Evolutionary conservation across 2,329 filamentous ascomycete genomes (phyloP), one percentile per base, ranked within the genome.

Genomic region (Microcyclosporella mali): DNA sequence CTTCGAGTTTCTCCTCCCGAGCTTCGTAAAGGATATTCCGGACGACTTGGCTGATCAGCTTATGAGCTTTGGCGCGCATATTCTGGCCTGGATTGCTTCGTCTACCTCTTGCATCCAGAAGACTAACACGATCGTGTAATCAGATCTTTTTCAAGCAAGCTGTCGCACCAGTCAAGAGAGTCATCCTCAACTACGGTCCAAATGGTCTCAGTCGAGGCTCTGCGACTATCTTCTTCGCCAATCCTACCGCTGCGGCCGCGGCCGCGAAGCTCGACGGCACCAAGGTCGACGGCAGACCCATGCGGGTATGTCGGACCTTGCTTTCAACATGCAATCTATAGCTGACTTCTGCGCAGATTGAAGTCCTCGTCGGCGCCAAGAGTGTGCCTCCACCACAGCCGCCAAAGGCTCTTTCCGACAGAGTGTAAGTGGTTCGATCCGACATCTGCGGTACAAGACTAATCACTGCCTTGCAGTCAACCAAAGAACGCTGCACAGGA

Each of bases 81-180:
- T 17, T 17, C 35, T 19, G 29, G 19, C 29, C 21, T 34, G 9
- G 41, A 19, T 29, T 10, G 37, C 31, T 16, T 35, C 25, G 3
- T 25, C 21, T 33, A 8, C 11, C 11, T 30, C 45, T 36, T 18
- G 17, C 38, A 27, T 35, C 39, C 42, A 40, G 51, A 45, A 64
- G 61, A 85, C 84, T 88, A 80, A 88, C 82, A 69, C 49, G 44
- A 44, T 37, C 43, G n/a, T 50, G 49, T 51, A 45, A 71, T 69
- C 88, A 98, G 92, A 92, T 98, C 73, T 98, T 97, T 70, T 97
- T 98, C 68, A 71, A 76, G 62, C 84, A 87, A 63, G 84, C 86
- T 59, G 81, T 95, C 66, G 90, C 89, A 56, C 79, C 85, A 52
- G 86, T 97, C 70, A 95, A 94, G 78, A 84, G 79, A 68, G 87